Base-by-base conservation (phyloP, 495 filamentous ascomycete genomes). In the Immersiella caudata region DNA sequence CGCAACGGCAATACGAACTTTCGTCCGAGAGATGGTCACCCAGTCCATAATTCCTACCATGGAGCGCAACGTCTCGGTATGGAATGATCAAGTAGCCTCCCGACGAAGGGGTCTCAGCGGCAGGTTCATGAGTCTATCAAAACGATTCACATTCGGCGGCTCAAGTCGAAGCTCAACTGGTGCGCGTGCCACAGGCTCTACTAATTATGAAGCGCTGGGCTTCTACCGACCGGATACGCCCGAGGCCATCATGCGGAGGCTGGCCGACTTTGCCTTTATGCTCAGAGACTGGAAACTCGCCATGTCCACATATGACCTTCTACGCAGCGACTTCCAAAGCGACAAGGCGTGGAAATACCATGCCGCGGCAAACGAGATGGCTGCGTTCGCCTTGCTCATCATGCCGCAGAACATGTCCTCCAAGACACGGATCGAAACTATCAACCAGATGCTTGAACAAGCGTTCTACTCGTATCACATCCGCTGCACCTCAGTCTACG, bases 11-110 rank as follows among this genome's bases (percentile, higher is more conserved):
- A 91, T 99, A 68, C 89, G 87, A 58, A 90, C 90, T 0, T 92
- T 99, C 71, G 85, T 97, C 59, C 89, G 95, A 7, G 96, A 97
- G 75, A 91, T 99, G 81, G 90, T 95, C 16, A 93, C 90, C 9
- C 94, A 97, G 73, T 96, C 93, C 1, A 84, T 99, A 14, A 85
- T 99, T 33, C 95, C 95, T 0, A 92, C 90, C 63, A 98, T 99
- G 96, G 95, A 99, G 78, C 91, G 93, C 58, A 86, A 89, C 70
- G 84, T 94, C 9, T 89, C 93, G 25, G 85, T 91, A 3, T 99
- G 95, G 95, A 99, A 99, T 74, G 95, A 99, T 73, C 94, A 97
- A 79, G 89, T 98, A 8, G 93, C 93, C n/a, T 96, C 96, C 16
- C 83, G 91, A 56, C 82, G 95, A 51, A 87, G 92, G 62, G 96